phyloP scores from a whole-genome alignment of 345 rosid species.

The Luvunga scandens region DNA sequence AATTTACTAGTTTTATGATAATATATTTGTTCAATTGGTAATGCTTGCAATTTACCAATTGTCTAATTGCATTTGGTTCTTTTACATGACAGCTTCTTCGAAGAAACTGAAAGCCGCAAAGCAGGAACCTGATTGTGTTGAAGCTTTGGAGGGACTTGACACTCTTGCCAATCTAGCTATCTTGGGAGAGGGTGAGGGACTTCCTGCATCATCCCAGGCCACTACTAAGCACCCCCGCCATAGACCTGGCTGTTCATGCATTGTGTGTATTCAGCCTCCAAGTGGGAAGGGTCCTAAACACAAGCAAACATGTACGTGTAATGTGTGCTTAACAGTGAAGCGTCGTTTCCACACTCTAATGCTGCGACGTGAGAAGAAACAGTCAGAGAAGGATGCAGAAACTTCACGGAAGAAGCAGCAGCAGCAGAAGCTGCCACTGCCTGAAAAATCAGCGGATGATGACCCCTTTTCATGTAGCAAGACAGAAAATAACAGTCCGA shows the following conservation, averaged over 20 bases:
- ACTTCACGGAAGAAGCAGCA: slow-evolving; percentile 42
- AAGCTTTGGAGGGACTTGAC: slow-evolving; percentile 62
- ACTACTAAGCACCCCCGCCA: slow-evolving; percentile 94
- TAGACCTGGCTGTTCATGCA: slow-evolving; percentile 88
- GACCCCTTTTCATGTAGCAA: slow-evolving; percentile 37
- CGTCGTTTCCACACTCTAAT: slow-evolving; percentile 73
- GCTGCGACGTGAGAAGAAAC: slow-evolving; percentile 73
- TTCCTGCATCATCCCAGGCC: slow-evolving; percentile 51
- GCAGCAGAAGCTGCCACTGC: slow-evolving; percentile 22
- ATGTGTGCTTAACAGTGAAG: slow-evolving; percentile 66
- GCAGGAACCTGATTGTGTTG: slow-evolving; percentile 42
- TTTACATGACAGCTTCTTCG: slow-evolving; percentile 33
- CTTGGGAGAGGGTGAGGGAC: slow-evolving; percentile 52
- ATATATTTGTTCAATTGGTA: slow-evolving; percentile 7
- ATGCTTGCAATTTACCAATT: slow-evolving; percentile 1
- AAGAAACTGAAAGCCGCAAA: slow-evolving; percentile 55
- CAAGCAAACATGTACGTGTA: slow-evolving; percentile 73
- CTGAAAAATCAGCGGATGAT: slow-evolving; percentile 44
- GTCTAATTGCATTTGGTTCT: slow-evolving; percentile 6
- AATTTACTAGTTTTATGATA: slow-evolving; percentile 10
- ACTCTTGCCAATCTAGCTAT: slow-evolving; percentile 67
- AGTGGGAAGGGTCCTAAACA: slow-evolving; percentile 91
- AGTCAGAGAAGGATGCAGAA: slow-evolving; percentile 55
- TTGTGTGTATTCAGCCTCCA: slow-evolving; percentile 92
- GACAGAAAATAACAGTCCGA: slow-evolving; percentile 47